A percentile compares a stretch with the other conserved stretches of the same genome.
These are phyloP conservation scores for Escallonia rubra DNA, from an alignment of 129 eudicot genomes.

Conservation along the genomic window DNA sequence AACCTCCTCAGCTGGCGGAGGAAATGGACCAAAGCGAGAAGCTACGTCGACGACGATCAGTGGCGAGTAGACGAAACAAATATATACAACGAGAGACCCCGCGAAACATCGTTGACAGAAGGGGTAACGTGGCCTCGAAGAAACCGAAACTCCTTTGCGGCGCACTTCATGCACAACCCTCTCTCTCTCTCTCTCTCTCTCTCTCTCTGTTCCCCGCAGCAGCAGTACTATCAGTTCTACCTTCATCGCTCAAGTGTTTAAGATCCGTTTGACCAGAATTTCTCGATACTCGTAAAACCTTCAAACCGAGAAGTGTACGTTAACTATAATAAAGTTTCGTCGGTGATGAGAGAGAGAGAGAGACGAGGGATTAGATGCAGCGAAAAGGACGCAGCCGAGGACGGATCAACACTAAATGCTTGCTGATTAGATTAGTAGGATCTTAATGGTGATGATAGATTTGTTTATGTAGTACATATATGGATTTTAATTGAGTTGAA, in stretches of 20 bases:
- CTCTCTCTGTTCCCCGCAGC: background rate
- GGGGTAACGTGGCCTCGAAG: slow-evolving; percentile 40
- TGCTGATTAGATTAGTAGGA: background rate
- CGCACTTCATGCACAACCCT: slow-evolving; percentile 56
- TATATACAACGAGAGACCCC: slow-evolving; percentile 26
- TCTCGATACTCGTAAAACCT: slow-evolving; percentile 13
- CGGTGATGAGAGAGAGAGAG: slow-evolving; percentile 39
- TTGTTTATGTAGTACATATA: no score
- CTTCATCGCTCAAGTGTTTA: slow-evolving; percentile 5
- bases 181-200: no score
- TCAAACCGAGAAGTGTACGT: background rate
- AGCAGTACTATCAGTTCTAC: background rate
- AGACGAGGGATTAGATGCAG: background rate
- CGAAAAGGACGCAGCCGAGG: slow-evolving; percentile 63
- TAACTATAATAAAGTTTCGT: slow-evolving; percentile 20
- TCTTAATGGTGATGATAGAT: background rate
- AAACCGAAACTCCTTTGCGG: slow-evolving; percentile 48
- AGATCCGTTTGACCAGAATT: slow-evolving; percentile 32
- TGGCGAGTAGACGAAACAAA: slow-evolving; percentile 13
- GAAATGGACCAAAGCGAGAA: background rate
- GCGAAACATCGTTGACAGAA: slow-evolving; percentile 9
- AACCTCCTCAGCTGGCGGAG: slow-evolving; percentile 18
- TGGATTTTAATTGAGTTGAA: no score
- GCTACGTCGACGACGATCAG: slow-evolving; percentile 11
- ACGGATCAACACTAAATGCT: slow-evolving; percentile 59